phyloP scores from a whole-genome alignment of 164 flowering plant species.

The Umbellularia californica region DNA sequence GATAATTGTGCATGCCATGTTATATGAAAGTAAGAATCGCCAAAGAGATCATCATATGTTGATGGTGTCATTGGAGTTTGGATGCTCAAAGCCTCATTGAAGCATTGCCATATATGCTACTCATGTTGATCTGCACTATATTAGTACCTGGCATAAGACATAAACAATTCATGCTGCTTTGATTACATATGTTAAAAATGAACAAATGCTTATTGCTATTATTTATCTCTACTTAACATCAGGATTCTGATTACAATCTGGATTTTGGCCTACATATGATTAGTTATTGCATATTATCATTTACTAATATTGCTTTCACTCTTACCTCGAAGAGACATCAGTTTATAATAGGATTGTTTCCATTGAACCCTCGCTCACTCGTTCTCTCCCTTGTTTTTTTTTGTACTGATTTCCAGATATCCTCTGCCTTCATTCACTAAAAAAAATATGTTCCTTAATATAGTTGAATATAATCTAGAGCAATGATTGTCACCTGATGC shows the following conservation, averaged over 20 bases:
- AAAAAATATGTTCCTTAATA: background rate
- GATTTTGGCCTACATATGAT: background rate
- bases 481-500: background rate
- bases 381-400: conserved; percentile 13
- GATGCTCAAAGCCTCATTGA: too few relatives aligned
- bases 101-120: too few relatives aligned
- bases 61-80: too few relatives aligned
- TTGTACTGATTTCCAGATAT: conserved; percentile 20
- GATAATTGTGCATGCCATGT: too few relatives aligned
- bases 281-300: background rate
- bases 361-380: conserved; percentile 7
- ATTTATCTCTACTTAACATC: background rate
- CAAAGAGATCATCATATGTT: too few relatives aligned
- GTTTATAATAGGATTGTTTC: conserved; percentile 10
- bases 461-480: background rate
- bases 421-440: conserved; percentile 25
- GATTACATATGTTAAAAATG: background rate
- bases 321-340: conserved; percentile 3
- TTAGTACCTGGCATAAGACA: background rate
- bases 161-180: background rate
- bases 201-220: conserved; percentile 1
- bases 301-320: background rate
- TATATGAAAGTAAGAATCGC: too few relatives aligned
- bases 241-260: background rate
- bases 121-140: too few relatives aligned